These are phyloP conservation scores for Globisporangium takayamanum DNA, from an alignment of 352 stramenopile genomes.

Conservation along the genomic window DNA sequence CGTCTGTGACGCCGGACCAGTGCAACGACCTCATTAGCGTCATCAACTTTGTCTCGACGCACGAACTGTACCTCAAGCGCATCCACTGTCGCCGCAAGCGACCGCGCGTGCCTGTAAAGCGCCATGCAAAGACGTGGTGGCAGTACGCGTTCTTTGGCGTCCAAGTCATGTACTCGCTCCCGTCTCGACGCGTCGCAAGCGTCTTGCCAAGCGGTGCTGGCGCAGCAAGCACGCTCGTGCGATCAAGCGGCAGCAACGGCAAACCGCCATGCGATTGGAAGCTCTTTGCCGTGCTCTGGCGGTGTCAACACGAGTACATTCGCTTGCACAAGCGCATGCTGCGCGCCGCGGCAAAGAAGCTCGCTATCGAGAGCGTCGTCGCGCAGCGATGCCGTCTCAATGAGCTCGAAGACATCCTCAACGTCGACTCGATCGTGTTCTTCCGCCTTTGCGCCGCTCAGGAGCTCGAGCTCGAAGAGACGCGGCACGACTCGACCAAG, in stretches of 20 bases:
- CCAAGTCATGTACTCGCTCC: slow-evolving; percentile 45
- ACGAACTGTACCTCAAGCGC: slow-evolving; percentile 79
- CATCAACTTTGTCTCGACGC: slow-evolving; percentile 68
- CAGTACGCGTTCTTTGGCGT: slow-evolving; percentile 69
- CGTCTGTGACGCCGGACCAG: slow-evolving; percentile 57
- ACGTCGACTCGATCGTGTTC: slow-evolving; percentile 79
- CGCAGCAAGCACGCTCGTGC: background rate
- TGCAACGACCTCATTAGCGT: slow-evolving; percentile 78
- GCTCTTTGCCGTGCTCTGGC: slow-evolving; percentile 48
- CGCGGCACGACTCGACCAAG: slow-evolving; percentile 54
- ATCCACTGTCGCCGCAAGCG: slow-evolving; percentile 69
- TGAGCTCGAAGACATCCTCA: slow-evolving; percentile 61
- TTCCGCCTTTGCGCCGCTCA: slow-evolving; percentile 59
- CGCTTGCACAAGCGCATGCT: slow-evolving; percentile 67
- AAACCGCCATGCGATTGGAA: slow-evolving; percentile 46
- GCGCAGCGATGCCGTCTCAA: slow-evolving; percentile 40
- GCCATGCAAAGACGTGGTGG: slow-evolving; percentile 63
- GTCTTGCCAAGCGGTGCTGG: background rate
- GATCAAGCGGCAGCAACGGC: background rate
- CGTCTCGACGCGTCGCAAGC: background rate
- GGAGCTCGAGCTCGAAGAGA: slow-evolving; percentile 64
- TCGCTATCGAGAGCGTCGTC: slow-evolving; percentile 34
- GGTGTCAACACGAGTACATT: slow-evolving; percentile 68
- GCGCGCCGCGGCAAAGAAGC: slow-evolving; percentile 49
- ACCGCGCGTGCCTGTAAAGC: slow-evolving; percentile 37